These are phyloP conservation scores for Ramaria sp. DNA, from an alignment of 768 basidiomycete species.

Conservation along the genomic window DNA sequence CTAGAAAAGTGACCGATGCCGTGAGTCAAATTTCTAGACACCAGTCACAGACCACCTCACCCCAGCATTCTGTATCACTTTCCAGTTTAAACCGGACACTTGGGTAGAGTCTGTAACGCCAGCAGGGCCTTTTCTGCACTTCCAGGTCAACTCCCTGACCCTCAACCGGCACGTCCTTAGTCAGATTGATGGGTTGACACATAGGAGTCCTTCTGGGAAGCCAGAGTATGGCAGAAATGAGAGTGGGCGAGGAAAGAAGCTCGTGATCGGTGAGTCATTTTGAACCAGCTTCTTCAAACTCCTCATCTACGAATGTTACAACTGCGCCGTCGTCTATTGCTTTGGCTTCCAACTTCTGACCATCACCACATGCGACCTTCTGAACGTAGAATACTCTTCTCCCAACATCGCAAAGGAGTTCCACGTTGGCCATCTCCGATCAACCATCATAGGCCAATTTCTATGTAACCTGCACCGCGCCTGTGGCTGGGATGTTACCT, in stretches of 20 bases:
- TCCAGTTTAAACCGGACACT: conserved; percentile 75
- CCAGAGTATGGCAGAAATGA: conserved; percentile 79
- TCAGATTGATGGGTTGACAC: conserved; percentile 66
- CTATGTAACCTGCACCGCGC: conserved; percentile 82
- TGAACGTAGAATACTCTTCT: conserved; percentile 71
- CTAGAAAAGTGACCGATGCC: conserved; percentile 57
- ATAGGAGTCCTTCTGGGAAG: conserved; percentile 43
- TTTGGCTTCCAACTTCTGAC: not conserved
- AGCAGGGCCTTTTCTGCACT: conserved; percentile 77
- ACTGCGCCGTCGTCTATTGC: no score
- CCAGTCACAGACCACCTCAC: not conserved
- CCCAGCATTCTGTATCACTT: not conserved
- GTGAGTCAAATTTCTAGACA: conserved; percentile 34
- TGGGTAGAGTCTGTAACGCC: conserved; percentile 61
- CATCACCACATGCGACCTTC: no score
- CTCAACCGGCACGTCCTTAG: conserved; percentile 57
- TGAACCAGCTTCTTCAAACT: not conserved
- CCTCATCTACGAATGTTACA: not conserved
- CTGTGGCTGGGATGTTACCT: conserved; percentile 86
- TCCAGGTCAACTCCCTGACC: conserved; percentile 54
- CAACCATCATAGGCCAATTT: conserved; percentile 99
- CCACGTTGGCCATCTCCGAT: conserved; percentile 93
- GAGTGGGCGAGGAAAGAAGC: conserved; percentile 68
- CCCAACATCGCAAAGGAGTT: conserved; percentile 98
- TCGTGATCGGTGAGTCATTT: conserved; percentile 38